These are phyloP conservation scores for Aspergillus fumigatus DNA, from an alignment of 2,329 filamentous ascomycete genomes.

Conservation along the genomic window DNA sequence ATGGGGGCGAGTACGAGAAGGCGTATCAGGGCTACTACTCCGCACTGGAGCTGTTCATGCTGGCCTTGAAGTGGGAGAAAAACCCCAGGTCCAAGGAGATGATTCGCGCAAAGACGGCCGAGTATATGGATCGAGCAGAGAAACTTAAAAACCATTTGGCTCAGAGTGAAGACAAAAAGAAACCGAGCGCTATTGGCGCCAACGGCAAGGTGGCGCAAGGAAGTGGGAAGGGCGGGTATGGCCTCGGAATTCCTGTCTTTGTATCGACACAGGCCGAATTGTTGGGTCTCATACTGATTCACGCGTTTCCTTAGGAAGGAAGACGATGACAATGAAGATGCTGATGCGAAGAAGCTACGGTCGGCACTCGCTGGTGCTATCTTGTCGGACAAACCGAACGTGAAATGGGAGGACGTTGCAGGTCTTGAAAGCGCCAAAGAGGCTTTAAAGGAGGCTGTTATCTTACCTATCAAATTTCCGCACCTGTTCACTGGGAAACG, in stretches of 20 bases:
- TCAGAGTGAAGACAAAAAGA: constrained; percentile 53
- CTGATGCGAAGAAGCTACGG: constrained; percentile 91
- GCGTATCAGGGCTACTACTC: constrained; percentile 96
- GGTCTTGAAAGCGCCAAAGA: constrained; percentile 93
- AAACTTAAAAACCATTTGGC: constrained; percentile 90
- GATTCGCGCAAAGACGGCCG: constrained; percentile 88
- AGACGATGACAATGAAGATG: constrained; percentile 69
- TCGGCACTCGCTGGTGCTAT: constrained; percentile 89
- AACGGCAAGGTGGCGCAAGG: constrained; percentile 50
- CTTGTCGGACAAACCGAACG: constrained; percentile 88
- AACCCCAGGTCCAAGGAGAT: constrained; percentile 95
- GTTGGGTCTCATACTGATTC: constrained; percentile 3
- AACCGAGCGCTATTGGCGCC: constrained; percentile 48
- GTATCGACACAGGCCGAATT: background rate
- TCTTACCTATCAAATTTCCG: constrained; percentile 96
- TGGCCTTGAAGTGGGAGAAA: constrained; percentile 99
- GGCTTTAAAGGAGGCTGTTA: constrained; percentile 93
- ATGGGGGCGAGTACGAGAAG: constrained; percentile 92
- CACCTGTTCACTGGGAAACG: constrained; percentile 93
- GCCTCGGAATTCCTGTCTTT: constrained; percentile 9
- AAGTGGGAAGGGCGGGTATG: constrained; percentile 53
- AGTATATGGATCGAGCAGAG: constrained; percentile 98
- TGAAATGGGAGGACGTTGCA: constrained; percentile 97
- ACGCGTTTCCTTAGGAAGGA: constrained; percentile 35
- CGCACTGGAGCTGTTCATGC: constrained; percentile 95